Percentiles rank a stretch among this genome's conserved stretches.
These are phyloP conservation scores for Cladosporium sp. DNA, from an alignment of 2,329 filamentous ascomycete genomes.

Conservation along the genomic window DNA sequence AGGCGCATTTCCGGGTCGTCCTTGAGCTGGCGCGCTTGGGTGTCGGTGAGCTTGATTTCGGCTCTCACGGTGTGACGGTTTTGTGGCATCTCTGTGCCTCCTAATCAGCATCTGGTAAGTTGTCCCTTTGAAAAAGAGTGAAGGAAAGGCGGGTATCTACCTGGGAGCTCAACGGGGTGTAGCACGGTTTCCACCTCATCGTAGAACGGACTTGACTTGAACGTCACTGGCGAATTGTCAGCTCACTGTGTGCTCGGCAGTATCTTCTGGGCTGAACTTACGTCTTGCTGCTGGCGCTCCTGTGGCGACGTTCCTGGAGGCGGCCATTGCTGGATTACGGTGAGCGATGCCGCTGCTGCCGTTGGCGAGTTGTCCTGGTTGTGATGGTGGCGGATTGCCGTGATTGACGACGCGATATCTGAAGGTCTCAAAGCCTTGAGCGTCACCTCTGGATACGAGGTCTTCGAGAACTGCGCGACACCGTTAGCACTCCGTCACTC, in stretches of 20 bases:
- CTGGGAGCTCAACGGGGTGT: conserved; percentile 66
- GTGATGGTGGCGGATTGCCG: conserved; percentile 39
- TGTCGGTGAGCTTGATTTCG: conserved; percentile 58
- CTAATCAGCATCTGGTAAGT: conserved; percentile 35
- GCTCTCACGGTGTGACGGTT: conserved; percentile 61
- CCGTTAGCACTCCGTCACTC: background rate
- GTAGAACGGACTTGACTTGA: conserved; percentile 86
- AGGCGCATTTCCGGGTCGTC: conserved; percentile 65
- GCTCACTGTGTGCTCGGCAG: background rate
- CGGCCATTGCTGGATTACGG: conserved; percentile 1
- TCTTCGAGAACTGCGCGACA: conserved; percentile 39
- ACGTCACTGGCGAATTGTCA: conserved; percentile 13
- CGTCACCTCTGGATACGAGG: conserved; percentile 38
- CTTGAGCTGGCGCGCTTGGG: conserved; percentile 57
- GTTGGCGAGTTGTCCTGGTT: conserved; percentile 21
- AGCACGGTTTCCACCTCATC: conserved; percentile 66
- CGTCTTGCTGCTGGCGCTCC: conserved; percentile 1
- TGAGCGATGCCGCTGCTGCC: background rate
- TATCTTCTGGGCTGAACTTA: background rate
- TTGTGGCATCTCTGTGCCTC: conserved; percentile 55
- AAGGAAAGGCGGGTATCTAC: conserved; percentile 50
- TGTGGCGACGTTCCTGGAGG: conserved; percentile 20
- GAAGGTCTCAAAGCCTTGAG: conserved; percentile 39
- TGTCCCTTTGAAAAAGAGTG: conserved; percentile 20
- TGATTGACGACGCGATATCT: conserved; percentile 43